A percentile compares a stretch with the other conserved stretches of the same genome.
Evolutionary conservation across 148 eudicot species (phyloP).

Genomic region (Amaranthus cruentus): DNA sequence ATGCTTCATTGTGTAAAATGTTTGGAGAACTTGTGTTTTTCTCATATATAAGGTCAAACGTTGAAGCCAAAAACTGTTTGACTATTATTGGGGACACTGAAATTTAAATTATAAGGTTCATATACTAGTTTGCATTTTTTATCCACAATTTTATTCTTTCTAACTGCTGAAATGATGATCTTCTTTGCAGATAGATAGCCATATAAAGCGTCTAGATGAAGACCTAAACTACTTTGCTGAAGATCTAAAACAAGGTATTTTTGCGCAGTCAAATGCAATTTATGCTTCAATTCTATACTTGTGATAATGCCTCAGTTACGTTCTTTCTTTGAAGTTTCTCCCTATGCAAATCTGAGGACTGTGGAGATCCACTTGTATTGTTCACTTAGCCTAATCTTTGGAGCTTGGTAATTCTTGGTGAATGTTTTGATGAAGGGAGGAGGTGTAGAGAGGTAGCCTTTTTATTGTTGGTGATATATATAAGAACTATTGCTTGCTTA

Average conservation of each 20-base stretch:
- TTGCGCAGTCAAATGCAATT: neutral
- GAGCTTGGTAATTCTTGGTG: neutral
- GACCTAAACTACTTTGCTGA: constrained; percentile 92
- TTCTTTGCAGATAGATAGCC: constrained; percentile 87
- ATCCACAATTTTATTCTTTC: neutral
- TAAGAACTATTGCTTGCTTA: neutral
- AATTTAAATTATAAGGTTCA: neutral
- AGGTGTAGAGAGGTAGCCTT: neutral
- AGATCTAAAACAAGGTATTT: constrained; percentile 91
- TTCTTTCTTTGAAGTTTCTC: neutral
- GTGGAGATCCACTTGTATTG: neutral
- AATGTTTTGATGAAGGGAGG: neutral
- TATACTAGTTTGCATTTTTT: neutral
- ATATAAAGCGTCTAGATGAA: constrained; percentile 93
- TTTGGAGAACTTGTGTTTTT: no score
- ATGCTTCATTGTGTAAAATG: no score
- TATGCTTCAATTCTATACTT: constrained; percentile 6
- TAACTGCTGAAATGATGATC: constrained; percentile 12
- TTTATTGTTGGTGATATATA: neutral
- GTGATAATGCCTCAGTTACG: neutral
- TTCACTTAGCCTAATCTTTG: neutral
- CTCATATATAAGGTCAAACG: no score
- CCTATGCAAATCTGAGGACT: constrained; percentile 1
- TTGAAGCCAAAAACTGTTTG: no score
- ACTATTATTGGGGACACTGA: neutral